Conservation (phyloP, 2,329 filamentous ascomycete genomes). For the Sarocladiaceae sp. region DNA sequence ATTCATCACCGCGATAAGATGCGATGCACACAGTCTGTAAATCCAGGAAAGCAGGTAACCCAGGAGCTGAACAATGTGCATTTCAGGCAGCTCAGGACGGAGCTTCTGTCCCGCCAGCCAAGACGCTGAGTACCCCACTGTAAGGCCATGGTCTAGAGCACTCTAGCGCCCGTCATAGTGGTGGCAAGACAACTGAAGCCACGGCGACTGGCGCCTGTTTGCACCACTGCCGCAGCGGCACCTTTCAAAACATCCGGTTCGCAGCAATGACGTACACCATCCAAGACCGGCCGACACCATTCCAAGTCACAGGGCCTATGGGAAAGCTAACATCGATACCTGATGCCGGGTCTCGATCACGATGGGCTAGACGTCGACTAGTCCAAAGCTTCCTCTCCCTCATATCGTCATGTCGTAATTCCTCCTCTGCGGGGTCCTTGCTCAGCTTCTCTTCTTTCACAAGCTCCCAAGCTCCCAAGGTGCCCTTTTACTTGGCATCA, state of each 20-base stretch:
- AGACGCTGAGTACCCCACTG: no score
- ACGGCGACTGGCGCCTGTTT: neutral
- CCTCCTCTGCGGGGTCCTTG: neutral
- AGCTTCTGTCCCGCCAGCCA: slow-evolving; percentile 2
- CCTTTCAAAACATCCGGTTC: neutral
- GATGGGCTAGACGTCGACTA: neutral
- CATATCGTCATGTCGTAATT: neutral
- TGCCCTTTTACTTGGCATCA: no score
- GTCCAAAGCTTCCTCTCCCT: slow-evolving; percentile 5
- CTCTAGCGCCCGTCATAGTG: no score
- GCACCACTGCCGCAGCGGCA: neutral
- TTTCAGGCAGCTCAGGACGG: slow-evolving; percentile 5
- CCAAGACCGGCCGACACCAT: neutral
- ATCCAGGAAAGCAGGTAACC: no score
- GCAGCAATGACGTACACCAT: slow-evolving; percentile 6
- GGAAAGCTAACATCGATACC: slow-evolving; percentile 7
- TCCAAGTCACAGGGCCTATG: neutral
- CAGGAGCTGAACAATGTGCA: no score
- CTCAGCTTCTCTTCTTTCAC: neutral
- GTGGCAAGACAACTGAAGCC: no score
- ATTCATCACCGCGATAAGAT: no score
- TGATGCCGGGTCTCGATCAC: slow-evolving; percentile 8
- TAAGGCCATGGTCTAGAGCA: no score
- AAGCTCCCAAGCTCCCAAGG: no score
- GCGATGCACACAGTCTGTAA: no score